These are phyloP conservation scores for Phialocephala subalpina DNA, from an alignment of 2,329 filamentous ascomycete species.

Conservation along the genomic window DNA sequence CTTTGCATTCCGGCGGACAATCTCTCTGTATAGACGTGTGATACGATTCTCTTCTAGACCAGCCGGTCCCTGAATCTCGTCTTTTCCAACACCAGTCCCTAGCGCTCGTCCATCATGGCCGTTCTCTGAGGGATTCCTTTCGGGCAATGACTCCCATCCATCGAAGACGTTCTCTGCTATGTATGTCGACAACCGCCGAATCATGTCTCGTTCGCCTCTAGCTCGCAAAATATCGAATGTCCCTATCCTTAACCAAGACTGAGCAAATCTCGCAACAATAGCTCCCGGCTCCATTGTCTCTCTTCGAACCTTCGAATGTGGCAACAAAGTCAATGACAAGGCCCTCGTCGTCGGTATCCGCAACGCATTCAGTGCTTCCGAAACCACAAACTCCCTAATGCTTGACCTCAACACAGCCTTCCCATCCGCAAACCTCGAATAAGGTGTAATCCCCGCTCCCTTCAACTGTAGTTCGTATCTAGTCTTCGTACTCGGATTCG, in stretches of 20 bases:
- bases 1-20: slow-evolving; percentile 83
- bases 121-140: slow-evolving; percentile 58
- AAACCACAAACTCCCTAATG: slow-evolving; percentile 93
- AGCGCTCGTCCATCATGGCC: slow-evolving; percentile 51
- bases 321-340: slow-evolving; percentile 80
- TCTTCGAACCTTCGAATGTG: slow-evolving; percentile 75
- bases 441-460: slow-evolving; percentile 91
- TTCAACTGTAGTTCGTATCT: slow-evolving; percentile 95
- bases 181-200: slow-evolving; percentile 80
- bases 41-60: slow-evolving; percentile 85
- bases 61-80: slow-evolving; percentile 71
- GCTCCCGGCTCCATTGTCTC: slow-evolving; percentile 89
- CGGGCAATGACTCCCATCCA: slow-evolving; percentile 87
- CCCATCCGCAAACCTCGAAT: slow-evolving; percentile 95
- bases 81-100: slow-evolving; percentile 57
- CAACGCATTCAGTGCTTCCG: slow-evolving; percentile 86
- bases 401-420: slow-evolving; percentile 92
- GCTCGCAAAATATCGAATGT: slow-evolving; percentile 93
- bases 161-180: slow-evolving; percentile 86
- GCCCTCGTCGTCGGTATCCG: slow-evolving; percentile 88
- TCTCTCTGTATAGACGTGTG: slow-evolving; percentile 84
- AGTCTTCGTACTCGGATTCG: slow-evolving; percentile 72
- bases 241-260: slow-evolving; percentile 92
- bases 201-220: slow-evolving; percentile 78
- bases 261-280: slow-evolving; percentile 90